Evolutionary conservation across 345 rosid species (phyloP).

Genomic region (Fremontodendron californicum): DNA sequence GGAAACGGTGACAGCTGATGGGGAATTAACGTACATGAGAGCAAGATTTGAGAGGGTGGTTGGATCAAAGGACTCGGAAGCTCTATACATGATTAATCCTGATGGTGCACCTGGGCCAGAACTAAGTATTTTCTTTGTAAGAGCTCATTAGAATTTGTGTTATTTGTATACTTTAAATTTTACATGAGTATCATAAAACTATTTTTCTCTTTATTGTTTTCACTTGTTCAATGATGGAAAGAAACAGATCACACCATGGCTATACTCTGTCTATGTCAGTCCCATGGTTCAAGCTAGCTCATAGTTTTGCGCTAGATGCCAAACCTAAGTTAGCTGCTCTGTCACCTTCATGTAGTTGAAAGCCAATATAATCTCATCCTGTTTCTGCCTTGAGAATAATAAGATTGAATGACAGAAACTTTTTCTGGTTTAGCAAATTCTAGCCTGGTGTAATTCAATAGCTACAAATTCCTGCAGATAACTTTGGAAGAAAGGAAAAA

Average conservation of each 20-base stretch:
- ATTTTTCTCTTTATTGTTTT: neutral
- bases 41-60: constrained; percentile 82
- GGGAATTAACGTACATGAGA: constrained; percentile 84
- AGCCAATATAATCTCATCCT: neutral
- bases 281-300: constrained; percentile 6
- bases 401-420: neutral
- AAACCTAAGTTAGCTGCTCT: constrained; percentile 5
- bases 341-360: constrained; percentile 12
- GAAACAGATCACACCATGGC: constrained; percentile 3
- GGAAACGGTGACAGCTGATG: constrained; percentile 46
- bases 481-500: neutral
- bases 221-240: neutral
- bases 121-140: constrained; percentile 82
- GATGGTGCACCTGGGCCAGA: constrained; percentile 86
- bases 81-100: constrained; percentile 92
- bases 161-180: neutral
- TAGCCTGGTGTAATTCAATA: neutral
- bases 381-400: constrained; percentile 1
- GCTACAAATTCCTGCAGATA: neutral
- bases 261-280: neutral
- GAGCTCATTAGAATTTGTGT: constrained; percentile 40
- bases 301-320: neutral
- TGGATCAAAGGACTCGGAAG: constrained; percentile 91
- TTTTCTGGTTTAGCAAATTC: neutral
- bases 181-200: neutral